phyloP scores from a whole-genome alignment of 2,329 filamentous ascomycete species.

The Neofusicoccum sp. region DNA sequence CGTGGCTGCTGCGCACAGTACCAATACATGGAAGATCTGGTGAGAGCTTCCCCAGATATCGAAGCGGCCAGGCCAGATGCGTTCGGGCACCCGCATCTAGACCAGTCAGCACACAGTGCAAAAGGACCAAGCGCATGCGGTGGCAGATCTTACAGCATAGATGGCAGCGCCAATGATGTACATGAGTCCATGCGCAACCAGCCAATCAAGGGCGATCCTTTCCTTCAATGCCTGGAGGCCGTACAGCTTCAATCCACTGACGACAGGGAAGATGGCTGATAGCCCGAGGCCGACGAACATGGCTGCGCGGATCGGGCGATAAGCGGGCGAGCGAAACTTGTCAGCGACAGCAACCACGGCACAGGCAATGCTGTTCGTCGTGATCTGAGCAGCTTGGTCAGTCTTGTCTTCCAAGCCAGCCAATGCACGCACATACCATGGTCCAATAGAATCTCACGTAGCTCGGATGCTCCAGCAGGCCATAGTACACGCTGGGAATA shows the following conservation, averaged over 20 bases:
- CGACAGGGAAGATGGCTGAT: conserved; percentile 77
- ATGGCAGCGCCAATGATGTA: conserved; percentile 84
- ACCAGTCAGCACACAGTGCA: conserved; percentile 14
- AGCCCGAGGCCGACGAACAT: conserved; percentile 90
- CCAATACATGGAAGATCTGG: conserved; percentile 91
- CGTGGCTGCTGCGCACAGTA: conserved; percentile 75
- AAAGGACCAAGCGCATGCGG: neutral
- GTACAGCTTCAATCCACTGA: conserved; percentile 70
- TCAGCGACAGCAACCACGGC: conserved; percentile 75
- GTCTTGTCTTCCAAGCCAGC: neutral
- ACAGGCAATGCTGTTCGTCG: conserved; percentile 72
- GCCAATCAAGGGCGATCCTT: conserved; percentile 77
- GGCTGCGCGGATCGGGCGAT: conserved; percentile 78
- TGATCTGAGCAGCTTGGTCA: conserved; percentile 60
- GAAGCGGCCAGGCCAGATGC: conserved; percentile 71
- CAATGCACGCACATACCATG: conserved; percentile 55
- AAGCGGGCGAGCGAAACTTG: conserved; percentile 76
- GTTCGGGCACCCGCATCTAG: conserved; percentile 77
- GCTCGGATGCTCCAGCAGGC: conserved; percentile 54
- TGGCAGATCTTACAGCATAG: conserved; percentile 66
- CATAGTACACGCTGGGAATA: conserved; percentile 71
- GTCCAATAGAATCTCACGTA: conserved; percentile 71
- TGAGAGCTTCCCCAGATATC: conserved; percentile 94
- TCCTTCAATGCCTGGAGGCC: conserved; percentile 65
- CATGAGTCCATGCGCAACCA: conserved; percentile 74